Evolutionary conservation across 1,139 yeast genomes (phyloP).

Genomic region (Arxiozyma heterogenica): DNA sequence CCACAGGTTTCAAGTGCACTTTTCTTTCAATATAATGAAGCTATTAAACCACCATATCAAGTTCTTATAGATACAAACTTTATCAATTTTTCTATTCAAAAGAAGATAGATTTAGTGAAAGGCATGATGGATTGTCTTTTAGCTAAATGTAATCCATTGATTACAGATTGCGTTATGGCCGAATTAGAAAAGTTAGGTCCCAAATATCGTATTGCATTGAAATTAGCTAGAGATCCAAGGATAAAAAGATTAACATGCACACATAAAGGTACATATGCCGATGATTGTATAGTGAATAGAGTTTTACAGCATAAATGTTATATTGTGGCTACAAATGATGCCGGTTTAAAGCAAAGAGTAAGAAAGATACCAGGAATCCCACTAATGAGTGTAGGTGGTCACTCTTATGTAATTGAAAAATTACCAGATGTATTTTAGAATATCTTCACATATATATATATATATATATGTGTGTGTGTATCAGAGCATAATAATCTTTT

Average conservation of each 20-base stretch:
- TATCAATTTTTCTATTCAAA: slow-evolving; percentile 90
- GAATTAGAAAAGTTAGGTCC: slow-evolving; percentile 95
- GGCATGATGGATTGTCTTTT: slow-evolving; percentile 94
- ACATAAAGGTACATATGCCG: slow-evolving; percentile 95
- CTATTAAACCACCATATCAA: slow-evolving; percentile 95
- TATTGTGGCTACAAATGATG: slow-evolving; percentile 97
- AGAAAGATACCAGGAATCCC: slow-evolving; percentile 97
- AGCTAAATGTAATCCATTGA: slow-evolving; percentile 91
- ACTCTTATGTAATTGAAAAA: slow-evolving; percentile 83
- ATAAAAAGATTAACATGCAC: slow-evolving; percentile 79
- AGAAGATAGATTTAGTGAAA: slow-evolving; percentile 81
- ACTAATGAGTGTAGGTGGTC: slow-evolving; percentile 90
- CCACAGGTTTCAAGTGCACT: slow-evolving; percentile 96
- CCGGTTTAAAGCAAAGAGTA: slow-evolving; percentile 87
- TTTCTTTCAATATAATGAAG: slow-evolving; percentile 87
- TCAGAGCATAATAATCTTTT: not conserved
- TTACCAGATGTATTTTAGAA: slow-evolving; percentile 81
- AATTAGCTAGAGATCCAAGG: slow-evolving; percentile 88
- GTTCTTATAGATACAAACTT: slow-evolving; percentile 92
- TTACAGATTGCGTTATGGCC: slow-evolving; percentile 97
- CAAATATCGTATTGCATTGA: slow-evolving; percentile 82
- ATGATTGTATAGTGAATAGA: slow-evolving; percentile 88
- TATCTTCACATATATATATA: too few relatives aligned
- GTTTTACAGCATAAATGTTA: slow-evolving; percentile 94
- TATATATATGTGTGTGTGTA: not conserved